Base-by-base conservation (phyloP, 805 yeast genomes). In the Lachancea dasiensis region DNA sequence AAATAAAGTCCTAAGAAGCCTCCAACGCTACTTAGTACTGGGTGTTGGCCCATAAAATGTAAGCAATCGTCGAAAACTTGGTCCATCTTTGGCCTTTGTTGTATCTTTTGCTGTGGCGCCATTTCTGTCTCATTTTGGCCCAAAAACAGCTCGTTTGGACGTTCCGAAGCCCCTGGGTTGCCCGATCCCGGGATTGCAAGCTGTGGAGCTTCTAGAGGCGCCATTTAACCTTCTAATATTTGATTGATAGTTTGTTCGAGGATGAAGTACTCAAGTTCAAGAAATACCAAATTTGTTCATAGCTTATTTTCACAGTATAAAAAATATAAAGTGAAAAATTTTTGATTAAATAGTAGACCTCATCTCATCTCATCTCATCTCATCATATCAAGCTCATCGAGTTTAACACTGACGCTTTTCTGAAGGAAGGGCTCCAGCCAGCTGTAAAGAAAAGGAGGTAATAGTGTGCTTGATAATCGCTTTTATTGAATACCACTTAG, bases 41-140 rank as follows among this genome's bases (percentile, higher is more conserved):
- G 95, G 58, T 87, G 95, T 34, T 77, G 73, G 5, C 84, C 75
- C 73, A 79, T 69, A 61, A 78, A 73, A 14, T 70, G 69, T 13
- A 72, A 48, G 0, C 77, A 67, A 47, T 70, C 67, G 56, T 83
- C 84, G 48, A 83, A 79, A 54, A 79, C 80, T 56, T 75, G 69
- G 50, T 82, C 89, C 60, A 56, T 50, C 6, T 66, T 58, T 9
- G 51, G 45, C 40, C 53, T 56, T 28, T 51, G 49, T 23, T 51
- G 49, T 24, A 56, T 47, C 13, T 49, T 32, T 39, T 39, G 39
- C 46, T 58, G 19, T 11, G 14, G 31, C 44, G 54, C 29, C 54
- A 52, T 40, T 47, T 39, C 39, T 44, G 44, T 35, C 11, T 10
- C 32, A 18, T 27, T 25, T 27, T 23, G 17, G 10, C 27, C 34